Conservation (phyloP, 352 stramenopile genomes). For the Pythium vanterpoolii region DNA sequence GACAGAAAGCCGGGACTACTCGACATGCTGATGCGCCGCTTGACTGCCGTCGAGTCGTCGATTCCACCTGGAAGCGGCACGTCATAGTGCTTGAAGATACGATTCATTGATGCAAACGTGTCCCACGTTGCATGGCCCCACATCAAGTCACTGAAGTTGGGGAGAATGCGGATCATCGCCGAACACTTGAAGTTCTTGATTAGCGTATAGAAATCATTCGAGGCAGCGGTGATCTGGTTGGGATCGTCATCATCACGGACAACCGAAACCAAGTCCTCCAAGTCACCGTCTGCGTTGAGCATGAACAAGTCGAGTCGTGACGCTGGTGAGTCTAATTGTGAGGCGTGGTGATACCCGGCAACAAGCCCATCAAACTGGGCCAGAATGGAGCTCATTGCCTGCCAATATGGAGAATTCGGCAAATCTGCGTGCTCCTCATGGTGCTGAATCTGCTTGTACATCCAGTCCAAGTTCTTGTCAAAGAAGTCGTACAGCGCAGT, state of each 20-base stretch:
- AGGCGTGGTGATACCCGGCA: slow-evolving; percentile 35
- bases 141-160: slow-evolving; percentile 52
- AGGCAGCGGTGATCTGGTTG: not conserved
- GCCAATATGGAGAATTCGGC: slow-evolving; percentile 36
- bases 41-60: slow-evolving; percentile 8
- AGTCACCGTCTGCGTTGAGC: slow-evolving; percentile 51
- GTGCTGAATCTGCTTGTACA: slow-evolving; percentile 33
- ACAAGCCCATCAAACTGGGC: slow-evolving; percentile 54
- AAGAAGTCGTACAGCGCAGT: slow-evolving; percentile 35
- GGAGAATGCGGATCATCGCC: slow-evolving; percentile 62
- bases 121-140: slow-evolving; percentile 77
- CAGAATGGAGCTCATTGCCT: slow-evolving; percentile 29
- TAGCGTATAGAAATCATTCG: slow-evolving; percentile 37
- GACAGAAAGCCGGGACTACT: slow-evolving; percentile 73
- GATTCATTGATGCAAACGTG: slow-evolving; percentile 65
- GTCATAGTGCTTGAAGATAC: slow-evolving; percentile 83
- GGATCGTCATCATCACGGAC: slow-evolving; percentile 16
- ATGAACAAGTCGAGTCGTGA: slow-evolving; percentile 47
- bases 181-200: slow-evolving; percentile 68
- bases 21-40: slow-evolving; percentile 60
- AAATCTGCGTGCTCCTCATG: slow-evolving; percentile 18
- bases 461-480: slow-evolving; percentile 40
- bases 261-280: slow-evolving; percentile 48
- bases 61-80: slow-evolving; percentile 34
- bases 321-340: slow-evolving; percentile 15